A percentile compares a stretch with the other conserved stretches of the same genome.
Conservation (phyloP, 805 yeast species). For the Wickerhamiella domercqiae region DNA sequence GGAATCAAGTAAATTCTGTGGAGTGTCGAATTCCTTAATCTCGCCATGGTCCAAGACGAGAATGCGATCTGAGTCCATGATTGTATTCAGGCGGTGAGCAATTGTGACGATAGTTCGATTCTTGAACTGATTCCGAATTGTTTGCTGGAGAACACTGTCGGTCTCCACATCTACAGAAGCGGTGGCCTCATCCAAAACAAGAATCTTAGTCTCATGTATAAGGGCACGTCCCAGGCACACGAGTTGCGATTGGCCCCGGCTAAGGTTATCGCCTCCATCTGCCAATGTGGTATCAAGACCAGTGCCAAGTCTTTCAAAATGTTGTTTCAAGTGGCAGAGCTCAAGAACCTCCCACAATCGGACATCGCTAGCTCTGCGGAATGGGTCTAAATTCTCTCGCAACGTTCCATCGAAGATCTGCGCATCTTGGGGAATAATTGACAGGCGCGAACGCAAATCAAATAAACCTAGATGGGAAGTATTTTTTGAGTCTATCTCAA, state of each 20-base stretch:
- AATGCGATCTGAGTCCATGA: slow-evolving; percentile 63
- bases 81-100: slow-evolving; percentile 72
- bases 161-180: slow-evolving; percentile 76
- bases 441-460: slow-evolving; percentile 61
- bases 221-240: slow-evolving; percentile 68
- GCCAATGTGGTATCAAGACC: slow-evolving; percentile 38
- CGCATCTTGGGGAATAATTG: slow-evolving; percentile 89
- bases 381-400: slow-evolving; percentile 79
- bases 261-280: slow-evolving; percentile 65
- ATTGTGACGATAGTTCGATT: slow-evolving; percentile 66
- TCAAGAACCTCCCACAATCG: slow-evolving; percentile 67
- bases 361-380: slow-evolving; percentile 46
- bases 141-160: slow-evolving; percentile 57
- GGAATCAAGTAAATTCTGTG: slow-evolving; percentile 21
- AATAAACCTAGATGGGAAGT: slow-evolving; percentile 54
- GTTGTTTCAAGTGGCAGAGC: slow-evolving; percentile 61
- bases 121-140: slow-evolving; percentile 50
- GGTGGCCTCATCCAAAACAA: slow-evolving; percentile 66
- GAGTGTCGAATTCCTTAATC: slow-evolving; percentile 58
- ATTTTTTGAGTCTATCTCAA: slow-evolving; percentile 57
- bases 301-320: slow-evolving; percentile 36
- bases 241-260: slow-evolving; percentile 72
- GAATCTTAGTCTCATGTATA: slow-evolving; percentile 48
- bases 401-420: slow-evolving; percentile 81
- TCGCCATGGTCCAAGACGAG: slow-evolving; percentile 56